A percentile compares a stretch with the other conserved stretches of the same genome.
Evolutionary conservation across 495 filamentous ascomycete species (phyloP).

Genomic region (Tuber calosporum): DNA sequence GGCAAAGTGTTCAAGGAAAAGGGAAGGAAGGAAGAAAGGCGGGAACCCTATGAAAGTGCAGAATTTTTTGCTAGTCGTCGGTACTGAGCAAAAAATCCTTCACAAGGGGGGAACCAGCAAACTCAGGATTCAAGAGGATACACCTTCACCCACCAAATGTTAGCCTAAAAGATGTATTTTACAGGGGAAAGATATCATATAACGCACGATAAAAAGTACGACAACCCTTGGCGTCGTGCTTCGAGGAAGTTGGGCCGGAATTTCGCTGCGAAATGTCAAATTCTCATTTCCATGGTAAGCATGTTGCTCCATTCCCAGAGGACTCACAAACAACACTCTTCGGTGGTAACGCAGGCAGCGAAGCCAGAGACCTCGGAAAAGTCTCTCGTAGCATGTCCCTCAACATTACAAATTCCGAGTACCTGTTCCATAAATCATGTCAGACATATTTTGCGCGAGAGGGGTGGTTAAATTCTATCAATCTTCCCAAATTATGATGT

Average conservation of each 20-base stretch:
- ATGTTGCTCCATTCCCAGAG: slow-evolving; percentile 8
- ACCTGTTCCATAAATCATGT: slow-evolving; percentile 45
- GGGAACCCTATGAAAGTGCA: neutral
- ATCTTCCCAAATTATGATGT: slow-evolving; percentile 40
- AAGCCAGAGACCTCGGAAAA: slow-evolving; percentile 59
- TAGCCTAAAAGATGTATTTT: slow-evolving; percentile 10
- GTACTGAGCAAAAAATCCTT: slow-evolving; percentile 58
- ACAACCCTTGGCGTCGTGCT: slow-evolving; percentile 55
- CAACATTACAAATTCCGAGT: slow-evolving; percentile 65
- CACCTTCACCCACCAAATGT: slow-evolving; percentile 46
- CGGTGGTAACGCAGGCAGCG: slow-evolving; percentile 60
- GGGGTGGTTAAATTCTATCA: neutral
- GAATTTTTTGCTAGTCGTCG: neutral
- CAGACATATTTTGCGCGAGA: slow-evolving; percentile 3
- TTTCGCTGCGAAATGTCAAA: slow-evolving; percentile 46
- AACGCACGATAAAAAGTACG: slow-evolving; percentile 65
- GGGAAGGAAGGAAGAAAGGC: neutral
- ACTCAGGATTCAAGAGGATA: slow-evolving; percentile 62
- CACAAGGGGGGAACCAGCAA: slow-evolving; percentile 60
- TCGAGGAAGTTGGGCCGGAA: slow-evolving; percentile 66
- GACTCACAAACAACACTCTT: slow-evolving; percentile 63
- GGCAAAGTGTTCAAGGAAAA: neutral
- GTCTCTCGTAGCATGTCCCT: slow-evolving; percentile 53
- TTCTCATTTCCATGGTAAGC: slow-evolving; percentile 13
- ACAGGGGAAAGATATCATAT: slow-evolving; percentile 5